Base-by-base conservation (phyloP, 768 basidiomycete species). In the Tephrocybe sp. region DNA sequence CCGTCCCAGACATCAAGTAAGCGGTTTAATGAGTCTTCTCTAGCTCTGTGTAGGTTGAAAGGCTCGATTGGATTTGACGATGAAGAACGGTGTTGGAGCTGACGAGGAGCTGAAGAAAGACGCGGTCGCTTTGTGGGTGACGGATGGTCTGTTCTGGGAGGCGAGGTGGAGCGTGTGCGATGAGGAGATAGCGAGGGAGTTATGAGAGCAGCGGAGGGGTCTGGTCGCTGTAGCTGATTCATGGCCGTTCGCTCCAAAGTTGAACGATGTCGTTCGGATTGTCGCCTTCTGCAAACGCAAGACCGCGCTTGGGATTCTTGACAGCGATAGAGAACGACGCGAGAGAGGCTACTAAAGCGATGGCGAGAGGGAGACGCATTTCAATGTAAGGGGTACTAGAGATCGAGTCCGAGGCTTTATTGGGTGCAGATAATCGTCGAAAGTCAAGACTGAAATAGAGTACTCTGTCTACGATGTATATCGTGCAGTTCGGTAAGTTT, bases 1-100 rank as follows among this genome's bases (percentile, higher is more conserved):
- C 78, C 72, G 22, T 78, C 72, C 88, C 89, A 90, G 12, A 79
- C 69, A 56, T 78, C 75, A 19, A 80, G 67, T 30, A 90, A 69
- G 2, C 83, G 81, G 56, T 72, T 65, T 4, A 75, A 72, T 0
- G 80, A 80, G 7, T 77, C 83, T 45, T 79, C 72, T 37, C 84
- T 73, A 29, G 80, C 81, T 29, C 76, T 73, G 45, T 80, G 65
- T 18, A 82, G 66, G 53, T 82, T 77, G 3, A 72, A 53, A 52
- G 46, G 37, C 19, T 38, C 37, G 15, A 61, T 59, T 12, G 52
- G 56, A 16, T 57, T 56, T n/a, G 73, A 67, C n/a, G 74, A 68
- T 22, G 74, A 63, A 30, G 69, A 62, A 25, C 60, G 58, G 8
- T 15, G 58, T 41, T 60, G 56, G 42, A 57, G 30, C 47, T 48